These are phyloP conservation scores for Thelonectria blattea DNA, from an alignment of 2,329 filamentous ascomycete genomes.

Conservation along the genomic window DNA sequence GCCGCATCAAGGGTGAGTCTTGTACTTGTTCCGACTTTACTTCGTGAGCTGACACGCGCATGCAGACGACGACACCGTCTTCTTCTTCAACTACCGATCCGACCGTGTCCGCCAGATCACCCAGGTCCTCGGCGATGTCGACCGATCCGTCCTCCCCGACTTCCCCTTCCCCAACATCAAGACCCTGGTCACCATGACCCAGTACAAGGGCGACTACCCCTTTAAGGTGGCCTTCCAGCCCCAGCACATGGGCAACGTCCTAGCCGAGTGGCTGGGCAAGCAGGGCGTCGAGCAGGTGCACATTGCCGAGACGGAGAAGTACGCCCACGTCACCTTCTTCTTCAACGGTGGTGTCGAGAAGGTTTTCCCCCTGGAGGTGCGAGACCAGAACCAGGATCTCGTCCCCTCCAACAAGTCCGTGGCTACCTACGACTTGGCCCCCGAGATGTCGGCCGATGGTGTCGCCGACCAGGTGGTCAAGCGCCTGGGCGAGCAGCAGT, in stretches of 20 bases:
- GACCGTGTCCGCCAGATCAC: slow-evolving; percentile 97
- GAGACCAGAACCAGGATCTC: slow-evolving; percentile 78
- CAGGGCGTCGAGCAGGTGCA: slow-evolving; percentile 92
- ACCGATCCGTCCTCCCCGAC: slow-evolving; percentile 87
- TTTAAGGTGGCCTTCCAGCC: slow-evolving; percentile 93
- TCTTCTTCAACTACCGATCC: slow-evolving; percentile 99
- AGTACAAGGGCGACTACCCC: slow-evolving; percentile 94
- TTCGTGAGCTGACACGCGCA: slow-evolving; percentile 13
- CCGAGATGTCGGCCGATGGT: slow-evolving; percentile 91
- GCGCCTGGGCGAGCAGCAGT: slow-evolving; percentile 82
- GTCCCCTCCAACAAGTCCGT: slow-evolving; percentile 91
- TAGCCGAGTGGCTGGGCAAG: slow-evolving; percentile 94
- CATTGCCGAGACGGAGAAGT: slow-evolving; percentile 98
- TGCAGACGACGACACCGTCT: slow-evolving; percentile 86
- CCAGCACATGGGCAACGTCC: slow-evolving; percentile 96
- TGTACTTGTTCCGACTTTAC: background rate
- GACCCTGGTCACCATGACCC: slow-evolving; percentile 91
- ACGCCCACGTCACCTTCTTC: slow-evolving; percentile 99
- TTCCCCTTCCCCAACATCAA: slow-evolving; percentile 93
- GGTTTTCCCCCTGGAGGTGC: slow-evolving; percentile 87
- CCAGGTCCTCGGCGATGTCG: slow-evolving; percentile 88
- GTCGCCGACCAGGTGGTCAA: slow-evolving; percentile 91
- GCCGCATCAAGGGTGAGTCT: slow-evolving; percentile 77
- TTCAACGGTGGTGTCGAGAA: slow-evolving; percentile 99
- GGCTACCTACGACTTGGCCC: slow-evolving; percentile 91